Evolutionary conservation across 345 rosid genomes (phyloP).

Genomic region (Corymbia maculata): DNA sequence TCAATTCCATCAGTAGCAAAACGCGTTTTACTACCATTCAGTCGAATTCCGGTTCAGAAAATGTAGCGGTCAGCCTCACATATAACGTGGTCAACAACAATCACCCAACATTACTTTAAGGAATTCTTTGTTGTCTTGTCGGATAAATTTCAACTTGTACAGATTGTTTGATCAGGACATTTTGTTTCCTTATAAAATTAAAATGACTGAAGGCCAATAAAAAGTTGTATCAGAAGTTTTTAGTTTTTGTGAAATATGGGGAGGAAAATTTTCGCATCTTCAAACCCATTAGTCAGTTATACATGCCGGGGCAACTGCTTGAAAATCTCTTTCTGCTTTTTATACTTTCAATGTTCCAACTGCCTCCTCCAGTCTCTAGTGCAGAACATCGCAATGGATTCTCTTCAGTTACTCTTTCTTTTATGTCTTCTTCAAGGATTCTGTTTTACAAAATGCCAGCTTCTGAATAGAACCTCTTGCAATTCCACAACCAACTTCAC

Average conservation of each 20-base stretch:
- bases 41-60: neutral
- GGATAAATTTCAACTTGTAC: neutral
- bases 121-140: neutral
- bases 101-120: neutral
- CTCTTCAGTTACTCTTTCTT: neutral
- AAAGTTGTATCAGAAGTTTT: neutral
- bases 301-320: neutral
- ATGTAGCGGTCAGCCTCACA: neutral
- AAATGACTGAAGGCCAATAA: neutral
- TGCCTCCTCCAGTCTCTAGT: neutral
- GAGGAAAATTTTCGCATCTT: neutral
- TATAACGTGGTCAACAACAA: neutral
- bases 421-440: neutral
- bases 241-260: neutral
- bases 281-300: neutral
- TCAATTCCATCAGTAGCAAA: neutral
- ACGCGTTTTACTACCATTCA: neutral
- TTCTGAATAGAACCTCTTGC: neutral
- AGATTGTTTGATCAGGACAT: neutral
- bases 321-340: neutral
- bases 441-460: neutral
- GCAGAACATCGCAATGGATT: neutral
- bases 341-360: neutral
- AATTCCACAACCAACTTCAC: conserved; percentile 4
- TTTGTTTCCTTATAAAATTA: neutral